Base-by-base conservation (phyloP, 2,329 filamentous ascomycete genomes). In the Ophiognomonia clavigignenti-juglandacearum region DNA sequence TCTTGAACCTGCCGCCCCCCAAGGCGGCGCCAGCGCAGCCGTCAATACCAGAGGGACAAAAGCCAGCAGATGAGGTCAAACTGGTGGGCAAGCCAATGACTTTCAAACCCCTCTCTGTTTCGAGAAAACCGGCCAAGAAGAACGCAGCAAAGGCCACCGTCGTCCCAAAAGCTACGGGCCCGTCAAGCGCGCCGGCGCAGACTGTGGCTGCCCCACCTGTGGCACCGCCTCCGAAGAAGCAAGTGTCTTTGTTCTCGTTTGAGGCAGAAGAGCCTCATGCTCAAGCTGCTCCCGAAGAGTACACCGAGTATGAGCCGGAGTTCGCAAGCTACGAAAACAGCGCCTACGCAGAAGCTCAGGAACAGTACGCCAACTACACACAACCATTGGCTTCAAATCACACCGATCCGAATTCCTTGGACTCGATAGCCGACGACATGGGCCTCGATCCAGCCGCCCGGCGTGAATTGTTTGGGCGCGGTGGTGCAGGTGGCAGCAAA, bases 51-150 rank as follows among this genome's bases (percentile, higher is more conserved):
- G 70, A 70, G 11, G 75, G 76, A 35, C 74, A 80, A 57, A 80
- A 81, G 58, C 66, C 75, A 22, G 76, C 75, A n/a, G 72, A 78
- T 2, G 80, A 85, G 48, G 76, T 85, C 14, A 85, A 87, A 66
- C 66, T 86, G 13, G 78, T 84, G 2, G 87, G 86, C 18, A 93
- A 91, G 57, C 81, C 89, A 11, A 80, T 91, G 64, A 87, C 89
- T 80, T 96, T 97, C 65, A 86, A 84, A 61, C 92, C 92, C 4
- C 71, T 96, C 31, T 96, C 91, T 1, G 90, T 96, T 13, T 80
- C 83, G 14, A 78, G 88, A 52, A 88, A 85, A 53, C 75, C 82
- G 24, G 79, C 78, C 53, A 89, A 86, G 68, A 88, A 85, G 68
- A 83, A 48, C 10, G 26, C 38, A 39, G 43, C 51, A 18, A 50